Evolutionary conservation across 1,284 basidiomycete genomes (phyloP).

Genomic region (Apiotrichum sp.): DNA sequence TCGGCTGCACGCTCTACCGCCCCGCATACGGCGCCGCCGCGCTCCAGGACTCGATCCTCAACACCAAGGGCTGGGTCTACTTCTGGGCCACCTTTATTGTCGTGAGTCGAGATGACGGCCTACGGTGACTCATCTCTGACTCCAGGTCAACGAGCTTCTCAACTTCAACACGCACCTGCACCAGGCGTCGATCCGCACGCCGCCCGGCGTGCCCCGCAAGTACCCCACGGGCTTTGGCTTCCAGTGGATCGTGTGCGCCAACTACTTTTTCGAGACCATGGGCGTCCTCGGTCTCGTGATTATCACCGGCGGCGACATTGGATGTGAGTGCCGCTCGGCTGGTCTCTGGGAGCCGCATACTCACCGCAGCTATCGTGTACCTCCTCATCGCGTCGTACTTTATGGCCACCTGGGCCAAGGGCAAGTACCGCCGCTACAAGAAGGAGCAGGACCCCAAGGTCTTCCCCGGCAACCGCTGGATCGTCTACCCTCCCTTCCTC

Average conservation of each 20-base stretch:
- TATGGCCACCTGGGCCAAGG: slow-evolving; percentile 84
- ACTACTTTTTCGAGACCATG: slow-evolving; percentile 89
- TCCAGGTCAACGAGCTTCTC: slow-evolving; percentile 77
- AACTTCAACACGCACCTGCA: slow-evolving; percentile 81
- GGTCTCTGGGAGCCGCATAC: not conserved
- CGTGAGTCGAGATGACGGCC: slow-evolving; percentile 51
- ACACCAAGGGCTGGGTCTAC: slow-evolving; percentile 63
- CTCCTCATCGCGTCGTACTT: slow-evolving; percentile 60
- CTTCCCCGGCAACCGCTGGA: slow-evolving; percentile 43
- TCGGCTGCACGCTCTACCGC: slow-evolving; percentile 74
- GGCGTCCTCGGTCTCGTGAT: slow-evolving; percentile 67
- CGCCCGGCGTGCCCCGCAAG: slow-evolving; percentile 69
- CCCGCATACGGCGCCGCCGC: slow-evolving; percentile 58
- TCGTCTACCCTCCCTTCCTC: slow-evolving; percentile 37
- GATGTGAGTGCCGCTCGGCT: slow-evolving; percentile 53
- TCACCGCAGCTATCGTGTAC: slow-evolving; percentile 62
- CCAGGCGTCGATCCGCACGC: slow-evolving; percentile 73
- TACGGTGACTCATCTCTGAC: not conserved
- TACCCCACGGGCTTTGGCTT: slow-evolving; percentile 80
- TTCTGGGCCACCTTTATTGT: slow-evolving; percentile 64
- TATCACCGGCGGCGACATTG: slow-evolving; percentile 68
- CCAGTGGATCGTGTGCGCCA: slow-evolving; percentile 76
- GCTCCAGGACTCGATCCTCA: slow-evolving; percentile 62
- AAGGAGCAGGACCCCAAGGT: slow-evolving; percentile 79
- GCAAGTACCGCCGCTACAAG: slow-evolving; percentile 87